Base-by-base conservation (phyloP, 768 basidiomycete genomes). In the Lyophyllum shimeji region DNA sequence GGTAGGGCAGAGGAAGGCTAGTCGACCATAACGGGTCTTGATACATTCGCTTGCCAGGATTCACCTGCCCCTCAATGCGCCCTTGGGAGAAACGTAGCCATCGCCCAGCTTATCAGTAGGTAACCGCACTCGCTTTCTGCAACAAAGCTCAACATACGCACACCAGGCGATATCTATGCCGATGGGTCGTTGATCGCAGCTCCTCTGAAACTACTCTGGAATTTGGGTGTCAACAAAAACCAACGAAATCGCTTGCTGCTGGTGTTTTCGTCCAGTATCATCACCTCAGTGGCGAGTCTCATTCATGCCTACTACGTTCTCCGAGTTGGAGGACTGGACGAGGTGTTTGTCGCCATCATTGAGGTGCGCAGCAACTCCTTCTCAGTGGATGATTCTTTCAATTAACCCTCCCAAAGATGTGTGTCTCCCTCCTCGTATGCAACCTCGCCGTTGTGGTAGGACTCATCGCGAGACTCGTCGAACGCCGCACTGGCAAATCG, bases 101-200 rank as follows among this genome's bases (percentile, higher is more conserved):
- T 80, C 11, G 73, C 74, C 8, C 79, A 81, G 61, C 66, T 81
- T 33, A 70, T 71, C 61, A 77, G 80, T 81, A 51, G 51, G 79
- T 73, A 15, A 9, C 37, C 8, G 29, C 4, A 25, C n/a, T 1
- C n/a, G 9, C 27, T 29, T 23, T 23, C 6, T 29, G 31, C 21
- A 23, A 39, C 15, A 24, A 27, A 46, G 15, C 25, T 46, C n/a
- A 29, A 44, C 31, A 54, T 3, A 15, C 40, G 39, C 9, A 18
- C 34, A 11, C 31, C 54, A 81, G 79, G 80, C 46, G 79, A 80
- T 54, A 64, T 72, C 5, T 13, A 76, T 21, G 69, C 77, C 8
- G 78, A 79, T 50, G 31, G 67, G 6, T 65, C 77, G 33, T 74
- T 82, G 43, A 74, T 82, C 24, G 50, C 61, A 1, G 68, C 77